Evolutionary conservation across 2,329 filamentous ascomycete genomes (phyloP).

Genomic region (Capronia coronata): DNA sequence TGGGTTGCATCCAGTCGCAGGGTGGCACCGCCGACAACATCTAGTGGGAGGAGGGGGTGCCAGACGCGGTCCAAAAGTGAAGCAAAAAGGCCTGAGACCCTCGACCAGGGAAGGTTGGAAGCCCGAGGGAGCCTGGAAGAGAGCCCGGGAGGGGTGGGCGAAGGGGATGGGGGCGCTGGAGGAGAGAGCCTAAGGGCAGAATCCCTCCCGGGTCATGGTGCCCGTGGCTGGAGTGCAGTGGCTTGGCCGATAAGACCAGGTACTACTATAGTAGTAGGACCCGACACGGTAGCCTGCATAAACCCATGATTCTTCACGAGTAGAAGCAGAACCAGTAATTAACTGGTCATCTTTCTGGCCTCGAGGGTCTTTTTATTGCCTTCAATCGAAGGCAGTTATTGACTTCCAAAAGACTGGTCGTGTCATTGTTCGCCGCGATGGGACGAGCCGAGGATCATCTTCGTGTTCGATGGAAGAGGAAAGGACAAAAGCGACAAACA

Average conservation of each 20-base stretch:
- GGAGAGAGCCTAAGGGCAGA: too few species aligned
- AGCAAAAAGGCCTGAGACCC: background rate
- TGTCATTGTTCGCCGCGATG: background rate
- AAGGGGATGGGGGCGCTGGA: background rate
- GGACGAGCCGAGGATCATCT: background rate
- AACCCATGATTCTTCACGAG: too few species aligned
- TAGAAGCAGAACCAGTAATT: too few species aligned
- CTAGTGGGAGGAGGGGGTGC: background rate
- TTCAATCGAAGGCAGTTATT: too few species aligned
- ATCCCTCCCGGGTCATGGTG: too few species aligned
- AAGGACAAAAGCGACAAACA: slow-evolving; percentile 2
- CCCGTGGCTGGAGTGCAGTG: too few species aligned
- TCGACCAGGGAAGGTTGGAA: background rate
- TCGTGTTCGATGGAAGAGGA: slow-evolving; percentile 5
- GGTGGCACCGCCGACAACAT: background rate
- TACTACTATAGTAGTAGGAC: too few species aligned
- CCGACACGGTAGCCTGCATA: too few species aligned
- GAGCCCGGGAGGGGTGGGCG: background rate
- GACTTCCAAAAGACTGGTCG: too few species aligned
- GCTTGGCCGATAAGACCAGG: too few species aligned
- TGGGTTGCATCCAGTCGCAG: slow-evolving; percentile 10
- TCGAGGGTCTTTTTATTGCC: too few species aligned
- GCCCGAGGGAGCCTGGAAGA: slow-evolving; percentile 5
- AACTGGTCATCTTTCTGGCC: too few species aligned
- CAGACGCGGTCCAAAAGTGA: background rate